Base-by-base conservation (phyloP, 176 grass and related monocot species). In the Neostapfia colusana region DNA sequence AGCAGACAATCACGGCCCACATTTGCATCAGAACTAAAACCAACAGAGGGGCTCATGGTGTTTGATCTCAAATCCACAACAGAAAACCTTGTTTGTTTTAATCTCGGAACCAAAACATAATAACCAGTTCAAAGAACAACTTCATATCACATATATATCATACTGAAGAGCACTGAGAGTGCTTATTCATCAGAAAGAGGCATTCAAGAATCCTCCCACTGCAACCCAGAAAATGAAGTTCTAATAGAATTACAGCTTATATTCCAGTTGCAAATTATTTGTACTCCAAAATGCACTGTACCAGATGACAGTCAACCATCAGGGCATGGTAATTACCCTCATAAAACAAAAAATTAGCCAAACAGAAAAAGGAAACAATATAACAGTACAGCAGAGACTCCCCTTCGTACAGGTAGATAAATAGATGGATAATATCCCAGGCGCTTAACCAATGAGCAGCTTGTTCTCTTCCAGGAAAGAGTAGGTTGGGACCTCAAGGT, bases 401-500 rank as follows among this genome's bases (percentile, higher is more conserved):
- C 68, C 44, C 76, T 36, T 73, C 35, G 70, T 56, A 23, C 37
- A 77, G n/a, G 49, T 83, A 42, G 71, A 67, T 74, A 77, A 37
- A 67, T 79, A 58, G 31, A 17, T 14, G 6, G 24, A 21, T 38
- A 2, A n/a, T 21, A 14, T 87, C 27, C 48, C 8, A 17, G 62
- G 60, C 60, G 16, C 79, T 95, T 65, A 96, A 67, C 92, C 93
- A 39, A 96, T 63, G 21, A 96, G 70, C 36, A 96, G 85, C 75
- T 96, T 96, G 82, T 92, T 96, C 5, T 96, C 93, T 7, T 96
- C 93, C 56, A 96, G 27, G 87, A 92, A 96, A 83, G 37, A 49
- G 83, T 96, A 96, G 6, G 93, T 92, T 9, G 93, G 93, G 17
- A 96, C 93, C 93, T 96, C 93, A 0, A 96, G 85, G 84, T 96